Evolutionary conservation across 2,329 filamentous ascomycete species (phyloP), one percentile per base, ranked within the genome.

Genomic region (Beauveria medogensis): DNA sequence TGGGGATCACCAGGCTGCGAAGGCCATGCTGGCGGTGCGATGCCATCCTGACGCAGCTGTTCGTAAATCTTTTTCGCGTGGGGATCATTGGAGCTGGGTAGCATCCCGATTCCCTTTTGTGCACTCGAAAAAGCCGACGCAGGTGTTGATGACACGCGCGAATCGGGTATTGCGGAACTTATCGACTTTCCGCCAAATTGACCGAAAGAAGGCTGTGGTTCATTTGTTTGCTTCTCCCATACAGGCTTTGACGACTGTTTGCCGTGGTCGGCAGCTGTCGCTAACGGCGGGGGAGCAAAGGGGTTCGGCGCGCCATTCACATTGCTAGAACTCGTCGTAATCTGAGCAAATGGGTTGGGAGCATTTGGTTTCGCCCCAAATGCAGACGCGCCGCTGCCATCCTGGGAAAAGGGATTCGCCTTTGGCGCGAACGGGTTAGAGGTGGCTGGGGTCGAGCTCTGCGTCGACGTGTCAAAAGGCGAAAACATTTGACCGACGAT

Each of bases 21-120:
- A 0, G 82, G 83, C 83, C 83, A 85, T 67, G 70, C 67, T 3
- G 84, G 83, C 14, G 82, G 78, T 30, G 68, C 71, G 55, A 87
- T 80, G 30, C 76, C 76, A 67, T 86, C 82, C 64, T 78, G 80
- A n/a, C 75, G 74, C 2, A 87, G 72, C 62, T 81, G 80, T 9
- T 75, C 72, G 62, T 78, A 75, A 34, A 87, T 82, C 61, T 76
- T 79, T 58, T 72, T 76, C 10, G 82, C 80, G 64, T 78, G 79
- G 0, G 71, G 71, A 48, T 77, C 74, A 60, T 70, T 67, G 5
- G 71, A 67, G 41, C 70, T 61, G 59, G 63, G 58, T 14, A 60
- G 50, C 50, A 28, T 7, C n/a, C 51, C 58, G 20, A 5, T 43
- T 40, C 24, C 28, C 10, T 18, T n/a, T 28, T 24, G 28, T 20